Percentiles rank a stretch among this genome's conserved stretches.
Conservation (phyloP, 768 basidiomycete genomes). For the Amanita rimosa region DNA sequence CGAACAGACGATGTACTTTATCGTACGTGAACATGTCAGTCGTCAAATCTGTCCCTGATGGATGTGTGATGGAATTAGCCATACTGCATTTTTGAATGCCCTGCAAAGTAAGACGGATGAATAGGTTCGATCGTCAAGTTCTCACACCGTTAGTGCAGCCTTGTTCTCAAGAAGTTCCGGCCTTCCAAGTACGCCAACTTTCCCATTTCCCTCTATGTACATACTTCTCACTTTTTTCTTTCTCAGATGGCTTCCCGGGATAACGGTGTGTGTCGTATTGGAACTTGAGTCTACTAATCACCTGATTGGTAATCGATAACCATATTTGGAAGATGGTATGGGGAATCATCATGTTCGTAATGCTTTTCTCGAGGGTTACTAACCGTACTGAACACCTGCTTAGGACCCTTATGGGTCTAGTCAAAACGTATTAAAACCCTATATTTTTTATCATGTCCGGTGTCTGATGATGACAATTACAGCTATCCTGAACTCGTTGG, state of each 20-base stretch:
- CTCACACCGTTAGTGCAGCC: slow-evolving; percentile 16
- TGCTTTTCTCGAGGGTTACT: neutral
- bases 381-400: neutral
- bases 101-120: slow-evolving; percentile 41
- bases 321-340: slow-evolving; percentile 54
- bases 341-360: slow-evolving; percentile 49
- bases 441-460: neutral
- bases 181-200: slow-evolving; percentile 40
- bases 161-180: slow-evolving; percentile 50
- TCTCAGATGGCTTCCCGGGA: slow-evolving; percentile 50
- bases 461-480: neutral
- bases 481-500: neutral
- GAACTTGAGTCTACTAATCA: too few species aligned
- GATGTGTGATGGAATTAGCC: slow-evolving; percentile 18
- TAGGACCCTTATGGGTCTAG: slow-evolving; percentile 57
- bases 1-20: slow-evolving; percentile 56
- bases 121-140: slow-evolving; percentile 3
- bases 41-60: too few species aligned
- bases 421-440: slow-evolving; percentile 36
- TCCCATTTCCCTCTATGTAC: neutral
- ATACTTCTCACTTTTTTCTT: neutral
- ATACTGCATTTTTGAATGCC: slow-evolving; percentile 57
- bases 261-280: slow-evolving; percentile 49
- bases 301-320: too few species aligned
- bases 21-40: slow-evolving; percentile 27